Conservation (phyloP, 768 basidiomycete genomes). For the Hericium erinaceus region DNA sequence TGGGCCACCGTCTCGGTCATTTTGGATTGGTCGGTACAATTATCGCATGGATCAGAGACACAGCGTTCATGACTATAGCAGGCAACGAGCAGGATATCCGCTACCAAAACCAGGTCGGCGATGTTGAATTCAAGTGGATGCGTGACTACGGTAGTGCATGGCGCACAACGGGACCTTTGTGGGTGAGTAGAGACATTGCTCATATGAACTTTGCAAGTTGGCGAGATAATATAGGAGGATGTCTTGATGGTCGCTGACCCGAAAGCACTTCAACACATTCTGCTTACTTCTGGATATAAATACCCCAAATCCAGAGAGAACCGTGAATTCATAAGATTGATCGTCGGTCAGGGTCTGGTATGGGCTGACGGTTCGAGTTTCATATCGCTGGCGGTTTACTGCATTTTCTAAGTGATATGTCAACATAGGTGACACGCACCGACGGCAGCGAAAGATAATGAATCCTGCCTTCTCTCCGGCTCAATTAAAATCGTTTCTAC, state of each 20-base stretch:
- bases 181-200: conserved; percentile 10
- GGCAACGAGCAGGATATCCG: conserved; percentile 18
- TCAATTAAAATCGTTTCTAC: not conserved
- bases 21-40: not conserved
- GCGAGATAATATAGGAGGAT: not conserved
- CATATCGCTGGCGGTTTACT: not conserved
- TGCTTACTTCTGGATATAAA: conserved; percentile 8
- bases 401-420: not conserved
- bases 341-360: not conserved
- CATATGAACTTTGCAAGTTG: not conserved
- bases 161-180: conserved; percentile 12
- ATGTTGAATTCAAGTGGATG: conserved; percentile 17
- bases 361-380: not conserved
- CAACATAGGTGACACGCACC: not conserved
- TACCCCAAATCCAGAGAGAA: conserved; percentile 20
- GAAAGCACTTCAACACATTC: conserved; percentile 9
- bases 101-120: conserved; percentile 20
- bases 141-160: conserved; percentile 19
- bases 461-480: not conserved
- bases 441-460: conserved; percentile 2
- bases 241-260: conserved; percentile 7
- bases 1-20: not conserved
- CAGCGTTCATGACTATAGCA: not conserved
- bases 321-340: not conserved
- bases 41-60: no score